Base-by-base conservation (phyloP, 1,284 basidiomycete genomes). In the Agaricales sp. region DNA sequence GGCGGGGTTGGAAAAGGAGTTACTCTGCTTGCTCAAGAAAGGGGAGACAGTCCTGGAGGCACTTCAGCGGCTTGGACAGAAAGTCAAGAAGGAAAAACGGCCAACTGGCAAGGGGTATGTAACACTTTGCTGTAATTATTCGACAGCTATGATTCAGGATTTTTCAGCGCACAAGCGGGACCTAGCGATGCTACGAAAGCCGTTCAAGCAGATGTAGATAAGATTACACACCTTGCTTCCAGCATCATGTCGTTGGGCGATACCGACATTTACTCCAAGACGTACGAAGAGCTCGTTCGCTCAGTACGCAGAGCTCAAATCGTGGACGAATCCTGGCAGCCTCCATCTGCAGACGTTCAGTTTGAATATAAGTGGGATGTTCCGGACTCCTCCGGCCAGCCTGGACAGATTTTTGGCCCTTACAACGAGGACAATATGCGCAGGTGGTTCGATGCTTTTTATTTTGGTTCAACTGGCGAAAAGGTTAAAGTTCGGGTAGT, bases 21-120 rank as follows among this genome's bases (percentile, higher is more conserved):
- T 93, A 2, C 69, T 93, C 2, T 69, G 71, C 8, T 69, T 85
- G 63, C 75, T 98, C 63, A 84, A 87, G 66, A 86, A 87, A 53
- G 91, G 91, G 2, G 95, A 99, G 67, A 88, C 88, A 0, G 88
- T 98, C 1, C 70, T 97, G 20, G 88, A 92, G 61, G 89, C 92
- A 2, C 65, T 99, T 50, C 91, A 93, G 55, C 78, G 95, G 18
- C 67, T 97, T 1, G 95, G 95, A 8, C 91, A 87, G 66, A 83
- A 79, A 65, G 68, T 63, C 43, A 64, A 69, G 26, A 61, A 58
- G 20, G 67, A 67, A 48, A 71, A 67, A 58, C 65, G 14, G 26
- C 26, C 6, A 41, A 20, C 8, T 41, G 8, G 39, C 19, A 63
- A 76, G 76, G 56, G 51, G 73, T 62, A 21, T 50, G 39, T 45